Conservation (phyloP, 257 asterid species). For the Salvia hispanica region DNA sequence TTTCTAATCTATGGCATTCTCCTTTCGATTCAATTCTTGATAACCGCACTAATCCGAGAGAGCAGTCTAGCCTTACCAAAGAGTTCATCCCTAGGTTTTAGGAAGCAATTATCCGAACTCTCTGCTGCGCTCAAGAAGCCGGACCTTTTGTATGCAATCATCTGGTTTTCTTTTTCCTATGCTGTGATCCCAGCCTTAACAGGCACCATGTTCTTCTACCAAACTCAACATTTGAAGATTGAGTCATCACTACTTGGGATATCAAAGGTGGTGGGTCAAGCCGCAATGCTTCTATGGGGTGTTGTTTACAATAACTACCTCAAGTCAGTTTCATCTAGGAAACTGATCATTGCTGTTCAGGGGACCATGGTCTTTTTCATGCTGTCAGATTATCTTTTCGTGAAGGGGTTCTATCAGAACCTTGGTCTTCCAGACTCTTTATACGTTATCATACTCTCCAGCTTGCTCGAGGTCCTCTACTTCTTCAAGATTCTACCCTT, state of each 20-base stretch:
- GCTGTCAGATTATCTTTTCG: constrained; percentile 73
- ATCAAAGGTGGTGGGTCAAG: constrained; percentile 93
- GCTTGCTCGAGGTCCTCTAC: constrained; percentile 74
- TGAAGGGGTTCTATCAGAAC: constrained; percentile 67
- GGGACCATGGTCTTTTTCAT: constrained; percentile 60
- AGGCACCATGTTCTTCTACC: constrained; percentile 95
- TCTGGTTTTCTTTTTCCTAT: constrained; percentile 80
- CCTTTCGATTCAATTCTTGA: constrained; percentile 62
- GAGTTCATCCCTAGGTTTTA: constrained; percentile 48
- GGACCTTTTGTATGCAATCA: constrained; percentile 60
- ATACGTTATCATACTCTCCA: constrained; percentile 72
- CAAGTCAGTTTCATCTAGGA: constrained; percentile 71
- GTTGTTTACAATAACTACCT: constrained; percentile 60
- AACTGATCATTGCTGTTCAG: constrained; percentile 67
- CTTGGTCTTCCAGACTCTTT: constrained; percentile 72
- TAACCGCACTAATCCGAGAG: constrained; percentile 62
- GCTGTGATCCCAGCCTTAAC: constrained; percentile 81
- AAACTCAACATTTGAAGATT: constrained; percentile 76
- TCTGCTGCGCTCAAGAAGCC: constrained; percentile 59
- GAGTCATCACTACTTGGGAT: constrained; percentile 82
- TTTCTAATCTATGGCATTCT: constrained; percentile 61
- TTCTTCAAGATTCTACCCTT: constrained; percentile 89
- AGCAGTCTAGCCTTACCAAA: constrained; percentile 71
- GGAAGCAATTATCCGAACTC: constrained; percentile 65
- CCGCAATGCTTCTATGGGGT: constrained; percentile 90